Evolutionary conservation across 139 green algal species (phyloP), one percentile per base, ranked within the genome.

Genomic region (Deuterostichococcus epilithicus): DNA sequence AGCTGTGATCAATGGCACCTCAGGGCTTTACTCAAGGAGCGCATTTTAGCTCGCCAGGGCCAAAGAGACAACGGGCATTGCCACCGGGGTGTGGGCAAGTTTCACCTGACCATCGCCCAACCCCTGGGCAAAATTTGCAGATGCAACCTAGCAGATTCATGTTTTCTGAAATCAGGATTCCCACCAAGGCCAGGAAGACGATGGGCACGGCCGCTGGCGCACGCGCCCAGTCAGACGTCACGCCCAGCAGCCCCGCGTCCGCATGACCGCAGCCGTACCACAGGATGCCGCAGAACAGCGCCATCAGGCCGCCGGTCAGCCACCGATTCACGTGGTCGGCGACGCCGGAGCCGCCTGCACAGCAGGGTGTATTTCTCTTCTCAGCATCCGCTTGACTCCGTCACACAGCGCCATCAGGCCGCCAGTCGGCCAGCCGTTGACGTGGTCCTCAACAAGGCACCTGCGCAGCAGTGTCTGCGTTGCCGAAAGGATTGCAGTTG

Each of bases 151-250:
- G n/a, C n/a, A n/a, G n/a, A n/a, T 13, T 52, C 10, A 13, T 8
- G 42, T 13, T 52, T 8, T 8, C 42, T 52, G 10, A 52, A 13
- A 8, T 23, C 8, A 52, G 10, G 42, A 13, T 52, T 8, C 42
- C 10, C 42, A 52, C 42, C 42, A 52, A 13, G 42, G 59, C 59
- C 33, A 95, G 85, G 37, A 93, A 90, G 30, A 92, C 76, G 78
- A 94, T 84, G 35, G 90, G 90, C 35, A 94, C 32, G 1, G 83
- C 78, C 0, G 74, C 36, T 25, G 77, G 71, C 34, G 82, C 79
- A 5, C 68, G 47, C 8, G 39, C 42, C 85, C 82, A 91, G 74
- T 89, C 79, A 1, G 78, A 58, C 65, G 38, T 38, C 5, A 52
- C 36, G 68, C 70, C 81, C 77, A 79, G 76, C 42, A 82, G 58